Conservation (phyloP, 495 filamentous ascomycete species). For the Acidomyces sp. region DNA sequence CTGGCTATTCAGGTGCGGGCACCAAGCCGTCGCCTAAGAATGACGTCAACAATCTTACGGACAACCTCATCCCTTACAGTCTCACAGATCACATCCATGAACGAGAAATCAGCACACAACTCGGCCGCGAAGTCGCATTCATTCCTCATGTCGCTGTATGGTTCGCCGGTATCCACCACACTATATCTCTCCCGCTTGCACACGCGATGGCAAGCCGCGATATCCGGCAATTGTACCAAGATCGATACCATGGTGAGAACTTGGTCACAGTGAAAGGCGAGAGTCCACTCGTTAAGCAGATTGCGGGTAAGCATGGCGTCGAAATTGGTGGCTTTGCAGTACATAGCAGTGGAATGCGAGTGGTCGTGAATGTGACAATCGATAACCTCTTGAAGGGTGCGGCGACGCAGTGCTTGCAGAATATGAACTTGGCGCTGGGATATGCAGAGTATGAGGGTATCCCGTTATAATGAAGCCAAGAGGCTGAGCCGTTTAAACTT, state of each 20-base stretch:
- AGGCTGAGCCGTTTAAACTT: background rate
- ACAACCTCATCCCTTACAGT: conserved; percentile 88
- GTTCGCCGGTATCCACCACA: conserved; percentile 94
- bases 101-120: conserved; percentile 69
- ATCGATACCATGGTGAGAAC: conserved; percentile 88
- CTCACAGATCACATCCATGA: conserved; percentile 96
- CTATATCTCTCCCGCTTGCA: conserved; percentile 77
- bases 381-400: conserved; percentile 96
- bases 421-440: conserved; percentile 92
- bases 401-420: conserved; percentile 91
- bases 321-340: conserved; percentile 94
- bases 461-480: conserved; percentile 35
- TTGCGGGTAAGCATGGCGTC: conserved; percentile 79
- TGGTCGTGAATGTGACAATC: conserved; percentile 93
- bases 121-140: conserved; percentile 69
- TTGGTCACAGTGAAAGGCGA: conserved; percentile 87
- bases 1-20: conserved; percentile 90
- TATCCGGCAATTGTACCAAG: conserved; percentile 88
- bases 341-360: conserved; percentile 73
- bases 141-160: conserved; percentile 90
- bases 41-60: conserved; percentile 70
- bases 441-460: conserved; percentile 91
- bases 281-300: conserved; percentile 73
- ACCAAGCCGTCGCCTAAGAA: conserved; percentile 96
- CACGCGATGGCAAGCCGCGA: conserved; percentile 78